Evolutionary conservation across 2,329 filamentous ascomycete species (phyloP).

Genomic region (Pseudogymnoascus sp.): DNA sequence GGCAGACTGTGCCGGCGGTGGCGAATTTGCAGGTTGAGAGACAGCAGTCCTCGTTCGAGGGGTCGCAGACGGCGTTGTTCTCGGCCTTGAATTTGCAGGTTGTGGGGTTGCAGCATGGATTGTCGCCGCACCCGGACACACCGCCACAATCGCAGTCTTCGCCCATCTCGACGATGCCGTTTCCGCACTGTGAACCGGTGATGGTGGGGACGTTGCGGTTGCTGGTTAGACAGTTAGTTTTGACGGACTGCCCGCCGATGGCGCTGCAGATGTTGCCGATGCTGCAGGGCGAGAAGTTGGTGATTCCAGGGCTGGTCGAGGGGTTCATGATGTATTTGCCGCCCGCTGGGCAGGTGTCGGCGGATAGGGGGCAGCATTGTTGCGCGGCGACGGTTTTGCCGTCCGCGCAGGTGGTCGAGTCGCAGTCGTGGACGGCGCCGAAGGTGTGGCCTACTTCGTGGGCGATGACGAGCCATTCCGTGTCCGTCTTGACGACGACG

Average conservation of each 20-base stretch:
- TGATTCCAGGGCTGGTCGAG: conserved; percentile 66
- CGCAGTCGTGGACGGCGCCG: conserved; percentile 92
- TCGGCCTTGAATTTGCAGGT: conserved; percentile 74
- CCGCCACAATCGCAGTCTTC: conserved; percentile 97
- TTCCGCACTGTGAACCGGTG: conserved; percentile 80
- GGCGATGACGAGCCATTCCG: conserved; percentile 92
- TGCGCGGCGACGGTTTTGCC: conserved; percentile 51
- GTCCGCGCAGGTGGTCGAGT: conserved; percentile 56
- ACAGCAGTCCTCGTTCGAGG: conserved; percentile 77
- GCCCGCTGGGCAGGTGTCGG: conserved; percentile 62
- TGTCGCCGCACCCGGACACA: conserved; percentile 58
- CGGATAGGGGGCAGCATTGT: conserved; percentile 73
- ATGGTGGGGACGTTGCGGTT: conserved; percentile 80
- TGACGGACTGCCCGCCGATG: conserved; percentile 68
- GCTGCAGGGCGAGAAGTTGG: conserved; percentile 76
- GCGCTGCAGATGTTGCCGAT: conserved; percentile 93
- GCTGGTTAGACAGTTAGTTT: conserved; percentile 69
- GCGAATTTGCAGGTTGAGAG: conserved; percentile 59
- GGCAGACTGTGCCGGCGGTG: conserved; percentile 65
- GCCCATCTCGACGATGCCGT: conserved; percentile 89
- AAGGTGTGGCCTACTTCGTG: conserved; percentile 94
- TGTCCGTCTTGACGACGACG: conserved; percentile 74
- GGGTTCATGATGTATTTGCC: conserved; percentile 95
- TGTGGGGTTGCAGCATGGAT: conserved; percentile 73
- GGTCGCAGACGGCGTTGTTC: conserved; percentile 66